Evolutionary conservation across 1,284 basidiomycete genomes (phyloP).

Genomic region (Coniferiporia weirii): DNA sequence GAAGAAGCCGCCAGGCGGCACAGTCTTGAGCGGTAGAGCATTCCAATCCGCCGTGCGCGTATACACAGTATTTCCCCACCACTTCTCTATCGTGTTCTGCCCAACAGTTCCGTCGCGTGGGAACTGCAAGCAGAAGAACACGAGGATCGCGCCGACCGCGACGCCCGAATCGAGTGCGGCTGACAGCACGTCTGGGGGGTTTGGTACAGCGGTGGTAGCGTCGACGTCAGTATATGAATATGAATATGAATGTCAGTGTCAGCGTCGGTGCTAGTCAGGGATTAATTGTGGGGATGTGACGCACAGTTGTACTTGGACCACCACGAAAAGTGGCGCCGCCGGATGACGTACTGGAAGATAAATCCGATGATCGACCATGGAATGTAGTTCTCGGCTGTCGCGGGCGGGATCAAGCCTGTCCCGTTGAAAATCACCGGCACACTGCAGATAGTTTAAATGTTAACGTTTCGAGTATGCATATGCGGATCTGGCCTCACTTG

Average conservation of each 20-base stretch:
- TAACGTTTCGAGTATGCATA: too few species aligned
- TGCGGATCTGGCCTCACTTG: too few species aligned
- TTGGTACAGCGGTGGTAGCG: background rate
- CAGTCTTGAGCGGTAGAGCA: slow-evolving; percentile 19
- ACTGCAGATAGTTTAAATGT: slow-evolving; percentile 5
- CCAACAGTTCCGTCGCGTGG: slow-evolving; percentile 45
- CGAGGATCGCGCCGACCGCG: slow-evolving; percentile 42
- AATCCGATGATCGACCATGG: slow-evolving; percentile 49
- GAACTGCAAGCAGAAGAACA: slow-evolving; percentile 48
- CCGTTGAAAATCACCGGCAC: slow-evolving; percentile 36
- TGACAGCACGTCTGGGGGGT: slow-evolving; percentile 45
- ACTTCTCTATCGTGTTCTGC: slow-evolving; percentile 33
- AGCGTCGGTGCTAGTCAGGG: too few species aligned
- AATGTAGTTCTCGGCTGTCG: slow-evolving; percentile 35
- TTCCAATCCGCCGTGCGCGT: slow-evolving; percentile 17
- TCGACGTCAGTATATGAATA: background rate
- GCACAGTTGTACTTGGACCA: slow-evolving; percentile 50
- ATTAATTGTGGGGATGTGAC: background rate
- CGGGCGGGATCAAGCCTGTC: slow-evolving; percentile 39
- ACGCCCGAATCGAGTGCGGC: slow-evolving; percentile 56
- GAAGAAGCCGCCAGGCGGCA: slow-evolving; percentile 11
- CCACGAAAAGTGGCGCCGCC: slow-evolving; percentile 37
- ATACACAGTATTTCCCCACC: slow-evolving; percentile 53
- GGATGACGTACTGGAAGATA: slow-evolving; percentile 54
- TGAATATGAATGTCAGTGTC: background rate